Base-by-base conservation (phyloP, 2,329 filamentous ascomycete species). In the Acarospora socialis region DNA sequence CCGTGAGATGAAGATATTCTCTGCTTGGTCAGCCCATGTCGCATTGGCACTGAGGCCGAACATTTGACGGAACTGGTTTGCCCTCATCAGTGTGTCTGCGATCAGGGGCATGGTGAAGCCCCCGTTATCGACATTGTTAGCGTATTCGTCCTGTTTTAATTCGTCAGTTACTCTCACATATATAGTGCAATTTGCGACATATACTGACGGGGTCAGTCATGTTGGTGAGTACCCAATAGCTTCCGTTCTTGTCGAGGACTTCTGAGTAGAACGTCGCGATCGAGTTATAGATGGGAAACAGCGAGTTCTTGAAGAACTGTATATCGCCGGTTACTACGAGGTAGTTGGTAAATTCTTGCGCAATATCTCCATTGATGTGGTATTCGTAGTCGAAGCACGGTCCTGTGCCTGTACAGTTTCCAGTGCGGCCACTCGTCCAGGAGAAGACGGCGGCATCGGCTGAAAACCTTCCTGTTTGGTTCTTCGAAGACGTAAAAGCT, bases 301-400 rank as follows among this genome's bases (percentile, higher is more conserved):
- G 59, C 4, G 61, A 53, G 2, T 63, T 51, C 12, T 61, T 60
- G 52, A 77, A 75, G 36, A 60, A 64, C 2, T 61, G 46, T 1
- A 59, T 63, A 45, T 77, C 69, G 10, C 73, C 73, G 28, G 68
- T 73, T 2, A 65, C 61, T 10, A 68, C 58, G 55, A 65, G 73
- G 37, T 76, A 69, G 32, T 76, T 73, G 43, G 68, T 61, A 37
- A 77, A 57, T 1, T 70, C 62, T 18, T 78, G 56, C 0, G 69
- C 72, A 42, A 81, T 78, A 42, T 80, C 76, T 5, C 73, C 72
- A 43, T 80, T 80, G 21, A 81, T 44, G 48, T 81, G 76, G 43
- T 81, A 81, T 22, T 34, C 15, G 41, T 81, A 80, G 49, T 81
- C 75, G 43, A 73, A 77, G 49, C 76, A 81, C 16, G 68, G 63